These are phyloP conservation scores for Elasticomyces elasticus DNA, from an alignment of 495 filamentous ascomycete species.

Conservation along the genomic window DNA sequence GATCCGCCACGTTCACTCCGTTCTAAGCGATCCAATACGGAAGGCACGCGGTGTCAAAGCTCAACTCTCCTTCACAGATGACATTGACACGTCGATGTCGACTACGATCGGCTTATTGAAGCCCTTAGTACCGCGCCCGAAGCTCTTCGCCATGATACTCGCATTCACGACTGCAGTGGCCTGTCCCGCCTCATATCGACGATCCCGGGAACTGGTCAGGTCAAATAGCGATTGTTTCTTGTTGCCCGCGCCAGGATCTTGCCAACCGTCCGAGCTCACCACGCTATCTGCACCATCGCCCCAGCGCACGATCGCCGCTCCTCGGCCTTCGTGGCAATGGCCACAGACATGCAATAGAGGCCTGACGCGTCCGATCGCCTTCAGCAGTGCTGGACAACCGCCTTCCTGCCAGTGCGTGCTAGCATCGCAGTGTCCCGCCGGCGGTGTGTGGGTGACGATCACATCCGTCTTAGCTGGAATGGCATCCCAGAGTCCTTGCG, in stretches of 20 bases:
- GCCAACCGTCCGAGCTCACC: conserved; percentile 33
- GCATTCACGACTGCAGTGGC: conserved; percentile 76
- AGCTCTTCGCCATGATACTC: conserved; percentile 57
- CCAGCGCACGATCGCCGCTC: conserved; percentile 50
- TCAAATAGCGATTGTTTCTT: conserved; percentile 53
- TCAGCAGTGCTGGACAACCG: conserved; percentile 27
- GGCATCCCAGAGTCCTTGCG: conserved; percentile 39
- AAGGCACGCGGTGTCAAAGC: background rate
- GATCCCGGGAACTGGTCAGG: conserved; percentile 38
- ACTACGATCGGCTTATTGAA: conserved; percentile 71
- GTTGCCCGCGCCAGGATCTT: conserved; percentile 38
- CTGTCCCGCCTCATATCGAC: conserved; percentile 27
- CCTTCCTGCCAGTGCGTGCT: conserved; percentile 7
- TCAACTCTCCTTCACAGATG: background rate
- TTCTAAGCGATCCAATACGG: background rate
- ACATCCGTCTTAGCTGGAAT: conserved; percentile 31
- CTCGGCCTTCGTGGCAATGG: conserved; percentile 32
- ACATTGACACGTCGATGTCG: conserved; percentile 61
- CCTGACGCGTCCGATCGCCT: conserved; percentile 24
- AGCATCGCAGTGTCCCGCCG: conserved; percentile 25
- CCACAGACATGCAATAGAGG: conserved; percentile 31
- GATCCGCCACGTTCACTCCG: too few relatives aligned
- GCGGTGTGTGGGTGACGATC: conserved; percentile 33
- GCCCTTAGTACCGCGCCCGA: conserved; percentile 43
- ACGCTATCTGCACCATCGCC: background rate